Evolutionary conservation across 352 stramenopile species (phyloP).

Genomic region (Pythium plurisporium): DNA sequence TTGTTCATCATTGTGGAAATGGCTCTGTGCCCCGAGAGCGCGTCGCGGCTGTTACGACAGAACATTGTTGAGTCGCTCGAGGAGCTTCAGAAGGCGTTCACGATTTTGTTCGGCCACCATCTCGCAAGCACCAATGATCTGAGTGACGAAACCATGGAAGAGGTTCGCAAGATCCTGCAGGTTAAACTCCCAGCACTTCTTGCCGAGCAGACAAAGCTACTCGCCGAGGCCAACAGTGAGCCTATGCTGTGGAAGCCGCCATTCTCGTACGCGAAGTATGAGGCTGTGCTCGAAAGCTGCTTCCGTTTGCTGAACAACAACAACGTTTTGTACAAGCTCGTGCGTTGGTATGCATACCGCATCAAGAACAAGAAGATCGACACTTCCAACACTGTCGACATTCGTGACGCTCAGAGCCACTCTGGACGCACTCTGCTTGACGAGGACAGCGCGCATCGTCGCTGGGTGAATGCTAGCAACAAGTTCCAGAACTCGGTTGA

Average conservation of each 20-base stretch:
- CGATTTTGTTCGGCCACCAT: conserved; percentile 68
- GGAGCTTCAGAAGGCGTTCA: conserved; percentile 57
- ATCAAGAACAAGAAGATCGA: conserved; percentile 42
- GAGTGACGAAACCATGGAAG: conserved; percentile 43
- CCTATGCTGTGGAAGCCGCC: conserved; percentile 60
- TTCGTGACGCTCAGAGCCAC: conserved; percentile 31
- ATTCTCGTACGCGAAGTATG: conserved; percentile 78
- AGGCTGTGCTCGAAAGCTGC: conserved; percentile 51
- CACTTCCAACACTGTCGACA: conserved; percentile 41
- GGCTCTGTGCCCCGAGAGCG: conserved; percentile 63
- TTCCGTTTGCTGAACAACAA: conserved; percentile 79
- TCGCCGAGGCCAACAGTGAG: conserved; percentile 59
- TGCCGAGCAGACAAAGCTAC: conserved; percentile 51
- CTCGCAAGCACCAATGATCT: conserved; percentile 48
- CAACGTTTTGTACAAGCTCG: conserved; percentile 73
- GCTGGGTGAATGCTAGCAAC: conserved; percentile 48
- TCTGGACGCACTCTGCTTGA: conserved; percentile 14
- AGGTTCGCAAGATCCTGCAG: conserved; percentile 56
- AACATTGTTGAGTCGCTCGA: conserved; percentile 77
- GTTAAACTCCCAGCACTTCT: conserved; percentile 52
- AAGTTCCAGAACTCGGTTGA: conserved; percentile 47
- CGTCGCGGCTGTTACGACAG: conserved; percentile 49
- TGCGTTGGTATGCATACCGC: conserved; percentile 74
- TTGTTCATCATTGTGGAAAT: conserved; percentile 75
- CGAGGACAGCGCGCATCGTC: conserved; percentile 26